Base-by-base conservation (phyloP, 192 early-diverging fungal species). In the Linnemannia zychae region DNA sequence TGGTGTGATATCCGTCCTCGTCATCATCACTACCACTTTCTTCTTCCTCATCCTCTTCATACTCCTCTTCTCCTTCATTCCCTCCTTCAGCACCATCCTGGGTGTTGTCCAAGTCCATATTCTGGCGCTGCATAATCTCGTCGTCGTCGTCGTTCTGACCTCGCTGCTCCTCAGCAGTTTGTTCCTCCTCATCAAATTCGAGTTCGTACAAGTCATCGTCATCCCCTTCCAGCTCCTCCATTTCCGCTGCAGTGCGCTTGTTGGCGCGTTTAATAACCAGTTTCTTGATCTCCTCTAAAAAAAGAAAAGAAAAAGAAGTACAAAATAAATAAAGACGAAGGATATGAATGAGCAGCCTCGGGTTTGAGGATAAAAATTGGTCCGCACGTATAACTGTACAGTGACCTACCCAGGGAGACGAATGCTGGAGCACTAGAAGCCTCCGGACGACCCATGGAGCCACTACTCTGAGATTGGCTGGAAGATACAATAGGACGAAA, bases 271-370 rank as follows among this genome's bases (percentile, higher is more conserved):
- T 65, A 31, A 67, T 22, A 74, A 80, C 71, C 31, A 80, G 46
- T n/a, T 68, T 50, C 71, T 74, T 80, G 33, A 74, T 50, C 40
- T 66, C 78, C 34, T 63, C 72, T 80, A 63, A 57, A 5, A 15
- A 71, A 20, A 0, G 12, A 40, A 17, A n/a, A 70, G 18, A 34
- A 16, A n/a, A n/a, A n/a, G n/a, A n/a, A n/a, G n/a, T n/a, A n/a
- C n/a, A n/a, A n/a, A n/a, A 44, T 44, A 44, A 44, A 44, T 44
- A 9, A 44, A 3, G 40, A 3, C 3, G 40, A 44, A 44, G 9
- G 40, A 15, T 15, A 24, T 63, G 6, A 63, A 24, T 63, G 31
- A 63, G 31, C 28, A 1, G 28, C 1, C 13, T 4, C 28, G 17
- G 20, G 0, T 12, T 28, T 31, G 1, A 38, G 3, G 24, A 52